Base-by-base conservation (phyloP, 2,329 filamentous ascomycete species). In the Verticillium nubilum region DNA sequence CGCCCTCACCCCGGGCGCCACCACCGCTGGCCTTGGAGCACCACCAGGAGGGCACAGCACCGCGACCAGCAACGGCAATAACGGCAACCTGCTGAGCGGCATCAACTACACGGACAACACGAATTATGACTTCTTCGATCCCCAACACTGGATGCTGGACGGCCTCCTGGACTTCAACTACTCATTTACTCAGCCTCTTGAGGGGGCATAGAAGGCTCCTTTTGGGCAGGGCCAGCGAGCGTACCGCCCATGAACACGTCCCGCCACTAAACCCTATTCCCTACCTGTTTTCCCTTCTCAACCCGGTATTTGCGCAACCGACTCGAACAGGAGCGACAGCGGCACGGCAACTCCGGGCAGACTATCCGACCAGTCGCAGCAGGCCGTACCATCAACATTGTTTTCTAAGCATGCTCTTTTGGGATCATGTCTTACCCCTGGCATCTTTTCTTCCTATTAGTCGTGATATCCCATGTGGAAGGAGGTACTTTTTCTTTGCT, bases 101-200 rank as follows among this genome's bases (percentile, higher is more conserved):
- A 73, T 85, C 63, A 80, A 81, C 65, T 88, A 90, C 63, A 81
- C 84, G 64, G 83, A 90, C 59, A 47, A 47, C 7, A 84, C 85
- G 10, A 89, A 86, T 67, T 92, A 92, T 72, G 91, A 96, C 72
- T 91, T 96, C 62, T 97, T 96, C 69, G 92, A 97, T 74, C 91
- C 93, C 1, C 82, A 97, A 67, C 91, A 94, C 72, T 97, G 93
- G 93, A 92, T 96, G 80, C 78, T 97, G 61, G 93, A 97, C 72
- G 91, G 91, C 15, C 80, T 94, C 33, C 80, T 95, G 61, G 90
- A 93, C 70, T 89, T 94, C 70, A 91, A 90, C 64, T 92, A 88
- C 69, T 82, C 80, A 12, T 88, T 84, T 67, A 78, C 81, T 37
- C 75, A 76, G 59, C 78, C 80, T 1, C 71, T 86, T 37, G 84